Conservation (phyloP, 768 basidiomycete genomes). For the Serendipita sp. region DNA sequence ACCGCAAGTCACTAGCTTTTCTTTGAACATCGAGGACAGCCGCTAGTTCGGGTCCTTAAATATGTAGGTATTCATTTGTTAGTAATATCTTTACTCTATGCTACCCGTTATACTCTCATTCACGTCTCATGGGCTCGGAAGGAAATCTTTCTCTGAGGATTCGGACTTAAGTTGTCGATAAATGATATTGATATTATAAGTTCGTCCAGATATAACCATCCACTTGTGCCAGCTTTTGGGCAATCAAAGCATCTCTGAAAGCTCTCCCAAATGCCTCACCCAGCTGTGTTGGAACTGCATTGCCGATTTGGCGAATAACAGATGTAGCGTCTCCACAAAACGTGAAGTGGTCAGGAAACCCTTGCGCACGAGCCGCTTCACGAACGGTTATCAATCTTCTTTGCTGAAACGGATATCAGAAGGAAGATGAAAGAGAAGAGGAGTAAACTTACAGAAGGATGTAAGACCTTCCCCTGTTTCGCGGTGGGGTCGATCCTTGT, state of each 20-base stretch:
- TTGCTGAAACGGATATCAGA: not conserved
- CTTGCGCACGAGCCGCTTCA: not conserved
- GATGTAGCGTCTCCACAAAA: not conserved
- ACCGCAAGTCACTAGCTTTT: constrained; percentile 73
- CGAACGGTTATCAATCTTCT: not conserved
- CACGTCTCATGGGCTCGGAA: too few relatives aligned
- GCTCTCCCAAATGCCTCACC: not conserved
- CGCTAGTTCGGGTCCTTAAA: not conserved
- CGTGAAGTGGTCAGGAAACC: not conserved
- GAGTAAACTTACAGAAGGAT: not conserved
- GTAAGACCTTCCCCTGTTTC: not conserved
- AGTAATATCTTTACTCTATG: too few relatives aligned
- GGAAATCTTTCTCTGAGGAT: too few relatives aligned
- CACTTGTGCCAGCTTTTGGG: not conserved
- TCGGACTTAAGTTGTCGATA: too few relatives aligned
- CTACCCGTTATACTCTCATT: too few relatives aligned
- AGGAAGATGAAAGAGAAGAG: not conserved
- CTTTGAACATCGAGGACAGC: constrained; percentile 19
- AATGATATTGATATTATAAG: not conserved
- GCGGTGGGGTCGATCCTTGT: not conserved
- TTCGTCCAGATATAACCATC: not conserved
- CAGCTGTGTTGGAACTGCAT: not conserved
- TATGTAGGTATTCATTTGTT: not conserved
- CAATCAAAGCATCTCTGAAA: not conserved
- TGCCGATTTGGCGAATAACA: constrained; percentile 1